Evolutionary conservation across 2,329 filamentous ascomycete species (phyloP), one percentile per base, ranked within the genome.

Genomic region (Neospermospora avenae): DNA sequence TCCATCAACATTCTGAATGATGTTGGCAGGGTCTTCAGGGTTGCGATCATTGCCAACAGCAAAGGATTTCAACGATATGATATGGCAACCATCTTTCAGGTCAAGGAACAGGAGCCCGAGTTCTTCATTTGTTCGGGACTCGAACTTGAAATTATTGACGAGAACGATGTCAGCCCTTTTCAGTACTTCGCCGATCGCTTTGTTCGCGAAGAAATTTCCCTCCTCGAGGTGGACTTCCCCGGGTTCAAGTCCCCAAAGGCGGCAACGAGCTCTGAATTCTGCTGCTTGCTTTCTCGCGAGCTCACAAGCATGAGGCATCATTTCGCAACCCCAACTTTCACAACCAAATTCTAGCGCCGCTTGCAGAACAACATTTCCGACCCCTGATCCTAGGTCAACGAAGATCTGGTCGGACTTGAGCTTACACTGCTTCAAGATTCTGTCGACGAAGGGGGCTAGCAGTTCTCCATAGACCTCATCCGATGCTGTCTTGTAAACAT

Each of bases 131-230:
- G 97, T 83, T 68, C 88, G 82, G 14, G 93, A 88, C 5, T 88
- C 93, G 75, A 99, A 99, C 2, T 92, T 95, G 76, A 98, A 93
- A 76, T 99, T 99, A 79, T 99, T 99, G 69, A 98, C 93, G 25
- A 99, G 83, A 18, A 99, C 85, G n/a, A 98, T 93, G 72, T 99
- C 95, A 1, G 95, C 93, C 57, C 87, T 85, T 73, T 89, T 88
- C 53, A 99, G 81, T 7, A 87, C 87, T 24, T 85, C 81, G 61
- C 87, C 81, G 52, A 97, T 91, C 60, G 81, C 80, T 16, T 82
- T 74, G 67, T 89, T 89, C 65, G 86, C 84, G 10, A 92, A 84
- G 70, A 99, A 97, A 72, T 96, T 90, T 60, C 91, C 95, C 45
- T 87, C 80, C 63, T 93, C 84, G 6, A 99, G 84, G 62, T 86